Evolutionary conservation across 2,329 filamentous ascomycete species (phyloP), one percentile per base, ranked within the genome.

Genomic region (Ilyonectria mors-panacis): DNA sequence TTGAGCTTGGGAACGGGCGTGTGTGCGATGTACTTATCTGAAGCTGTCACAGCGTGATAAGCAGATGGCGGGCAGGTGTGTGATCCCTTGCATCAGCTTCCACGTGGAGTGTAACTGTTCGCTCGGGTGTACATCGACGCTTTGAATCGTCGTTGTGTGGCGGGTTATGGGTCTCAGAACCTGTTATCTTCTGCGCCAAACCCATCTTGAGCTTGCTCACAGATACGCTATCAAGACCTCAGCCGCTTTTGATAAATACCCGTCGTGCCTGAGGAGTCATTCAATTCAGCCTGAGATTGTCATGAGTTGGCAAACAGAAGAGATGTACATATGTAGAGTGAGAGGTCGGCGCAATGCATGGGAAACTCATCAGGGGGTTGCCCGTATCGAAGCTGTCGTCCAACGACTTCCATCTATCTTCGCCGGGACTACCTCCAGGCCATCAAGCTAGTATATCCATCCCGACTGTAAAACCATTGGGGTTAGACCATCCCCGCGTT

Each of bases 51-150:
- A 33, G 28, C 48, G 28, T 51, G 50, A 51, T 33, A 51, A 33
- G 28, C 3, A 26, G 23, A n/a, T 12, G 39, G 39, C 39, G 39
- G 39, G 39, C 39, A n/a, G 39, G 48, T 51, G 28, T 33, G 47
- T 33, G 48, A 33, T 51, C 48, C 48, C 48, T 51, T 51, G 48
- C 48, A 33, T 33, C 48, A 30, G 19, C 19, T 19, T 51, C 48
- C 48, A 51, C 48, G 48, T 51, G 28, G 48, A 51, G 17, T 33
- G 28, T 51, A 17, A 33, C 48, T 51, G 48, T 37, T 53, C 50
- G 28, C 50, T 53, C 33, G 28, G n/a, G n/a, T 10, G 23, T 10
- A 50, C 47, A 28, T 30, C 26, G 17, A 30, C 26, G 47, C 15
- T 15, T 33, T 23, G 17, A 30, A 51, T 19, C 6, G 26, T 30